Base-by-base conservation (phyloP, 2,329 filamentous ascomycete genomes). In the Phoma sp. region DNA sequence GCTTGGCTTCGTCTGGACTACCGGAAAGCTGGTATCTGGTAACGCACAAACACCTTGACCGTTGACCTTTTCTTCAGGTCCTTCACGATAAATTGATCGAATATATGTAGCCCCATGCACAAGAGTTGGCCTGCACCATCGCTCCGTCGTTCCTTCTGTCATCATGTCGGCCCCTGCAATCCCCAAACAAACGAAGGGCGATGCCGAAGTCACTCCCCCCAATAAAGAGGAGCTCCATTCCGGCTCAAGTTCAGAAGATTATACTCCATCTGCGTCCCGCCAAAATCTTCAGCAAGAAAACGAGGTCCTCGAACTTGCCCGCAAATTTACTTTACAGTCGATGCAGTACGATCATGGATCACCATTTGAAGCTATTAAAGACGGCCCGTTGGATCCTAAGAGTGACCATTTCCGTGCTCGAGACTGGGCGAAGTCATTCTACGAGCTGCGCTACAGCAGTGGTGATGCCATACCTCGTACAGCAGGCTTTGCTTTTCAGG, bases 401-500 rank as follows among this genome's bases (percentile, higher is more conserved):
- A 77, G 73, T 27, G 58, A 70, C 4, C 72, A 76, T 40, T 81
- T 81, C 68, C 71, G 65, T 40, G 73, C 77, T 4, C 66, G 74
- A 41, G 64, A 70, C 48, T 80, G 78, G 78, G 76, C 77, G 2
- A 78, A 75, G 56, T 72, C 77, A 4, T 76, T 80, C 57, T 75
- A 80, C 55, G 73, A 79, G 54, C 49, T 80, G 39, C 69, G 73
- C 22, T 75, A 75, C 18, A 68, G 65, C 38, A 73, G 77, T 32
- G 63, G 66, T 24, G 82, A 86, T 47, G 80, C 83, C 0, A 74
- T 86, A 40, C 71, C 76, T 52, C 80, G 77, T 57, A 77, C 77
- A 4, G 83, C 86, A 0, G 87, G 88, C 6, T 78, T 90, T 4
- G 81, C 82, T 1, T 90, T 86, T 73, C 82, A 82, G 55, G 79